These are phyloP conservation scores for Dactylellina leptospora DNA, from an alignment of 2,329 filamentous ascomycete genomes.

Conservation along the genomic window DNA sequence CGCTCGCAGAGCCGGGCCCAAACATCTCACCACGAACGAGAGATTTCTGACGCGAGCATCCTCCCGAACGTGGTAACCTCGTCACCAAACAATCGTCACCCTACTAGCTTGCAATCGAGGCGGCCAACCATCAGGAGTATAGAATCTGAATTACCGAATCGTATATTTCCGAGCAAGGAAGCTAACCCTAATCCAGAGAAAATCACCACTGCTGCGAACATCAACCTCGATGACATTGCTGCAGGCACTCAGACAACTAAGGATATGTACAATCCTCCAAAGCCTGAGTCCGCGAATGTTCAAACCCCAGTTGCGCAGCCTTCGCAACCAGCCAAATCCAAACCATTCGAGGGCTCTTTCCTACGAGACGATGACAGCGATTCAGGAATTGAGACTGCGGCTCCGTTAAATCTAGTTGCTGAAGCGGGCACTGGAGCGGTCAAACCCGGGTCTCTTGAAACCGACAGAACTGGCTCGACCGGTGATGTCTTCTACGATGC, in stretches of 20 bases:
- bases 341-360: slow-evolving; percentile 42
- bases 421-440: slow-evolving; percentile 10
- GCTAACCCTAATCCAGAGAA: slow-evolving; percentile 35
- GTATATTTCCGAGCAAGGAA: slow-evolving; percentile 30
- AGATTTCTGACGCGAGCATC: slow-evolving; percentile 34
- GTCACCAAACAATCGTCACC: slow-evolving; percentile 32
- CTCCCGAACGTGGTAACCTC: slow-evolving; percentile 28
- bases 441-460: slow-evolving; percentile 31
- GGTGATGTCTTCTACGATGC: slow-evolving; percentile 46
- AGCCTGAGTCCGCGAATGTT: slow-evolving; percentile 10
- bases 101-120: slow-evolving; percentile 26
- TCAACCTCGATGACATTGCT: slow-evolving; percentile 43
- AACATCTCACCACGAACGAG: slow-evolving; percentile 33
- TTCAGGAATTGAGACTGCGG: slow-evolving; percentile 26
- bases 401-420: not conserved
- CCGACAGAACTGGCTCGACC: slow-evolving; percentile 40
- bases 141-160: slow-evolving; percentile 50
- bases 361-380: slow-evolving; percentile 42
- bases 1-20: slow-evolving; percentile 37
- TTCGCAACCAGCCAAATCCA: slow-evolving; percentile 18
- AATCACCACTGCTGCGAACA: slow-evolving; percentile 47
- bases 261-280: slow-evolving; percentile 50
- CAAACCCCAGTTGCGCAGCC: slow-evolving; percentile 19
- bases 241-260: slow-evolving; percentile 27
- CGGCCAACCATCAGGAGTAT: slow-evolving; percentile 49